These are phyloP conservation scores for Termitomyces sp. DNA, from an alignment of 768 basidiomycete genomes.

Conservation along the genomic window DNA sequence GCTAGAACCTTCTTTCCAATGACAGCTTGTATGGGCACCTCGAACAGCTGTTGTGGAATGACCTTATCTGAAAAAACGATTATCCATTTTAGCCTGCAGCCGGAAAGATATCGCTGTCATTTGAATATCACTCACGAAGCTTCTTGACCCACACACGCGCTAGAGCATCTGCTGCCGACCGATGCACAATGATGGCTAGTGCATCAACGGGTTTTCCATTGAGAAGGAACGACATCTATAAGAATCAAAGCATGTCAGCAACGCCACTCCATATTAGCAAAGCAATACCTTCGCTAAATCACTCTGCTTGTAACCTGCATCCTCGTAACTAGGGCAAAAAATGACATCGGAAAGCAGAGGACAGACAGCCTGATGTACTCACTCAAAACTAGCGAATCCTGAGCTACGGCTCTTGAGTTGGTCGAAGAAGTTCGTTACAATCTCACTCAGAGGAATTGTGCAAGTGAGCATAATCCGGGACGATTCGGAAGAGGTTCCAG, in stretches of 20 bases:
- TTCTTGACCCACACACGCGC: constrained; percentile 88
- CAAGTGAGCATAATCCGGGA: constrained; percentile 79
- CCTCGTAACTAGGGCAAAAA: constrained; percentile 72
- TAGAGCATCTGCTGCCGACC: constrained; percentile 66
- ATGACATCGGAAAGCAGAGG: background rate
- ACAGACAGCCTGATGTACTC: constrained; percentile 19
- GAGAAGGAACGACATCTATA: constrained; percentile 84
- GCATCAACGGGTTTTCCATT: constrained; percentile 92
- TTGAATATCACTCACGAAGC: constrained; percentile 54
- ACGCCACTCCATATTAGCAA: background rate
- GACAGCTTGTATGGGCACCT: constrained; percentile 92
- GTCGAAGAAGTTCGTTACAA: constrained; percentile 94
- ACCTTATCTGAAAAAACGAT: constrained; percentile 63
- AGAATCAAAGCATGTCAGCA: background rate
- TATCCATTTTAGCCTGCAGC: background rate
- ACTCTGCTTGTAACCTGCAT: constrained; percentile 80
- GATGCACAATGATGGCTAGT: constrained; percentile 86
- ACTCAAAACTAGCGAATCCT: constrained; percentile 92
- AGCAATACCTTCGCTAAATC: constrained; percentile 73
- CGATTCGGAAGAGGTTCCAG: constrained; percentile 35
- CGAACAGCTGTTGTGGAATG: constrained; percentile 88
- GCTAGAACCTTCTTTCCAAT: constrained; percentile 86
- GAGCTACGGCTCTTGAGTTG: constrained; percentile 89
- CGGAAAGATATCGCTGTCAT: background rate
- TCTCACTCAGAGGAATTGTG: constrained; percentile 82